Conservation (phyloP, 805 yeast genomes). For the Komagataella populi region DNA sequence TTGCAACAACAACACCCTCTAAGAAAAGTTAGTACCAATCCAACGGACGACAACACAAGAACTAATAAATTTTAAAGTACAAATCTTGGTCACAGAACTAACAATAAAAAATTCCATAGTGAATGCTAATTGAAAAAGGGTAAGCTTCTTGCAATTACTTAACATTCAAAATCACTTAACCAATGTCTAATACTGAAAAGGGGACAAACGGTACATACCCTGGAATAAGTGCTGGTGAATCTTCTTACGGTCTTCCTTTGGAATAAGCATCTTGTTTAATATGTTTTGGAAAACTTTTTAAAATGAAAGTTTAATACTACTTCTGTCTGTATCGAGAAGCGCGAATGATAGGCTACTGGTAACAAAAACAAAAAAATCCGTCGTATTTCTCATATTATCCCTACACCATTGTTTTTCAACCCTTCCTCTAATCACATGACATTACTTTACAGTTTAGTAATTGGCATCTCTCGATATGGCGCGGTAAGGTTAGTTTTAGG, state of each 20-base stretch:
- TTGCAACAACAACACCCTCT: conserved; percentile 99
- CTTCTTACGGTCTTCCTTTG: conserved; percentile 99
- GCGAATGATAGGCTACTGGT: background rate
- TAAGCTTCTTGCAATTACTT: background rate
- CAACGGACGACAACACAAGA: background rate
- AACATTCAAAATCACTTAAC: background rate
- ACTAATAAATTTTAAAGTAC: background rate
- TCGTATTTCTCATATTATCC: conserved; percentile 2
- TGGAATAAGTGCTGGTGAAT: conserved; percentile 98
- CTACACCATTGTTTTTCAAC: background rate
- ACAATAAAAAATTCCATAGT: background rate
- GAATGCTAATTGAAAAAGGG: background rate
- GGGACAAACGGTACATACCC: conserved; percentile 44
- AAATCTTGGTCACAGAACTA: background rate
- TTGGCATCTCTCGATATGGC: background rate
- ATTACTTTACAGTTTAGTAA: no score
- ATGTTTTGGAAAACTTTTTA: background rate
- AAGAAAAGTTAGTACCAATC: conserved; percentile 25
- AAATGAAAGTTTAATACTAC: background rate
- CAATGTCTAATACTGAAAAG: background rate
- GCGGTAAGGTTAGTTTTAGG: background rate
- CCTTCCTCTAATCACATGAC: background rate
- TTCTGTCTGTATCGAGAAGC: background rate
- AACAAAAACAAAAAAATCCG: background rate
- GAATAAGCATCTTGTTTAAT: conserved; percentile 77